Conservation (phyloP, 75 land plant species). For the Gnetum montanum region DNA sequence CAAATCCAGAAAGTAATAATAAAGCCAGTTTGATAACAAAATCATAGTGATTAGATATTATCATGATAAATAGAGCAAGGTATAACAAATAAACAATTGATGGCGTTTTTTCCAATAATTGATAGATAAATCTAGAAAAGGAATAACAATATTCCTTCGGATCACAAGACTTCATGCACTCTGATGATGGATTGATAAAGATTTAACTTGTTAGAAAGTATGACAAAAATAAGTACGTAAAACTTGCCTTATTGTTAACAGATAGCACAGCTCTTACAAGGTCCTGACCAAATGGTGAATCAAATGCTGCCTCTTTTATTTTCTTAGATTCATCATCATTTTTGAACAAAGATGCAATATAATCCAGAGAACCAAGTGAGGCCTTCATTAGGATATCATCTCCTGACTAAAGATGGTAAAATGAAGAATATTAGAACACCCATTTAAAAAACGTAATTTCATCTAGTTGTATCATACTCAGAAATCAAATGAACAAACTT, state of each 20-base stretch:
- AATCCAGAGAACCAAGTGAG: slow-evolving; percentile 89
- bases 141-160: no score
- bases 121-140: background rate
- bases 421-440: background rate
- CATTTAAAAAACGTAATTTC: background rate
- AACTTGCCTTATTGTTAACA: slow-evolving; percentile 73
- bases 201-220: no score
- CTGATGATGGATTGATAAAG: no score
- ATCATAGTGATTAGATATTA: no score
- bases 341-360: slow-evolving; percentile 61
- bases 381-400: slow-evolving; percentile 41
- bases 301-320: slow-evolving; percentile 60
- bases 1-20: no score
- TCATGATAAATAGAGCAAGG: no score
- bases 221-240: no score
- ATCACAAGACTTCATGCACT: no score
- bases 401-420: slow-evolving; percentile 35
- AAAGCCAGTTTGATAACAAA: no score
- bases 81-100: no score
- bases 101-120: background rate
- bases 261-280: slow-evolving; percentile 91
- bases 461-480: background rate
- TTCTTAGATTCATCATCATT: slow-evolving; percentile 49
- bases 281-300: slow-evolving; percentile 64
- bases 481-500: background rate